Conservation (phyloP, 164 flowering plant genomes). For the Tinospora cordifolia region DNA sequence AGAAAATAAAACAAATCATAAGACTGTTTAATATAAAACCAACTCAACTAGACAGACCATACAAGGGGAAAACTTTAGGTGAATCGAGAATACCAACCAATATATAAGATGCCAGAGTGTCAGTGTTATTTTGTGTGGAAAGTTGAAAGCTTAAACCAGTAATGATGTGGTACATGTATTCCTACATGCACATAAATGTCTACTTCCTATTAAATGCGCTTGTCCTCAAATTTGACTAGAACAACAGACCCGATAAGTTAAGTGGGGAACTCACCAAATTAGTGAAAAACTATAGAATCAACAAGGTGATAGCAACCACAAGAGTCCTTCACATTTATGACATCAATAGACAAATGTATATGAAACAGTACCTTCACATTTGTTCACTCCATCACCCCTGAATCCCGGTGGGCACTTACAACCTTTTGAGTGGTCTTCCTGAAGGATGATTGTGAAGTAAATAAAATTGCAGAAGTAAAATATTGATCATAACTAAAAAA, state of each 20-base stretch:
- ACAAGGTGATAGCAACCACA: too few relatives aligned
- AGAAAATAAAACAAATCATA: not conserved
- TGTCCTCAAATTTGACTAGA: not conserved
- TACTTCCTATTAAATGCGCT: not conserved
- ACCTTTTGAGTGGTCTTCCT: constrained; percentile 62
- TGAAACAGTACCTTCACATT: constrained; percentile 67
- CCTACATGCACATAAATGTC: not conserved
- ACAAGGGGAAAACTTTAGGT: not conserved
- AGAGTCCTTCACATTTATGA: too few relatives aligned
- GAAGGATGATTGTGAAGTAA: constrained; percentile 15
- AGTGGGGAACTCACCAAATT: too few relatives aligned
- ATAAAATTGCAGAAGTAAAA: not conserved
- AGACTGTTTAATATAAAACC: not conserved
- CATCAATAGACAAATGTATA: not conserved
- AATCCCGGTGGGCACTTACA: constrained; percentile 91
- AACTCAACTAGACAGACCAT: not conserved
- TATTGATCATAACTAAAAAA: too few relatives aligned
- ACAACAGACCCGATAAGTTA: not conserved
- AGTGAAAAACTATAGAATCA: too few relatives aligned
- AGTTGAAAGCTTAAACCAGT: not conserved
- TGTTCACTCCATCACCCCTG: constrained; percentile 76
- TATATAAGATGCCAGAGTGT: too few relatives aligned
- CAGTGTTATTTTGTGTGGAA: not conserved
- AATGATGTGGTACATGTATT: not conserved
- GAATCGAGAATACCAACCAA: too few relatives aligned